phyloP scores from a whole-genome alignment of 495 filamentous ascomycete genomes.

The Chaetomidium leptoderma region DNA sequence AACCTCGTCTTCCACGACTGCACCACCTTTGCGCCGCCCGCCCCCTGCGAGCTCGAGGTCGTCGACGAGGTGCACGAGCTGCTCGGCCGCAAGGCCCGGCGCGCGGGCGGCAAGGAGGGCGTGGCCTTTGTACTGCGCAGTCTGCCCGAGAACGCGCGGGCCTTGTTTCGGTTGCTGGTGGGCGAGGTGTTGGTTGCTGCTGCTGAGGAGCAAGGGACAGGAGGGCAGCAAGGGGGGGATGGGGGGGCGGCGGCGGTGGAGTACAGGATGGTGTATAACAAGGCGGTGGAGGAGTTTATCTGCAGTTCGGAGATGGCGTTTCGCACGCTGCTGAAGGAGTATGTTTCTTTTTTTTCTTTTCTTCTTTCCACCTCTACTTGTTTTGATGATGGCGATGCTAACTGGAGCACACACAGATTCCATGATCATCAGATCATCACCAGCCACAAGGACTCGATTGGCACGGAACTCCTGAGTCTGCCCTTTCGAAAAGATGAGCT shows the following conservation, averaged over 20 bases:
- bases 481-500: constrained; percentile 86
- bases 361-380: not conserved
- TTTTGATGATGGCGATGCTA: constrained; percentile 15
- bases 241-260: constrained; percentile 65
- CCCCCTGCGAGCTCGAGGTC: constrained; percentile 64
- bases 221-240: constrained; percentile 21
- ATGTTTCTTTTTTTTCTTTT: constrained; percentile 26
- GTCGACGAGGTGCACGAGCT: constrained; percentile 84
- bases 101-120: constrained; percentile 84
- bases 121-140: constrained; percentile 85
- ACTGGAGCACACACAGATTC: constrained; percentile 51
- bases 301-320: constrained; percentile 96
- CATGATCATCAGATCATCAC: constrained; percentile 97
- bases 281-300: constrained; percentile 93
- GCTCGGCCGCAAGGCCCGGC: constrained; percentile 75
- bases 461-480: constrained; percentile 78
- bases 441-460: constrained; percentile 75
- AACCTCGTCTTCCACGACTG: constrained; percentile 90
- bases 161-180: constrained; percentile 76
- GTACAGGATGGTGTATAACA: constrained; percentile 87
- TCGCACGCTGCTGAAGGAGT: constrained; percentile 88
- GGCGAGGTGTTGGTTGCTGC: constrained; percentile 75
- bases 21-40: constrained; percentile 78
- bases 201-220: constrained; percentile 51
- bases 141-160: constrained; percentile 86